Evolutionary conservation across 2,329 filamentous ascomycete species (phyloP).

Genomic region (Aspergillus sp.): DNA sequence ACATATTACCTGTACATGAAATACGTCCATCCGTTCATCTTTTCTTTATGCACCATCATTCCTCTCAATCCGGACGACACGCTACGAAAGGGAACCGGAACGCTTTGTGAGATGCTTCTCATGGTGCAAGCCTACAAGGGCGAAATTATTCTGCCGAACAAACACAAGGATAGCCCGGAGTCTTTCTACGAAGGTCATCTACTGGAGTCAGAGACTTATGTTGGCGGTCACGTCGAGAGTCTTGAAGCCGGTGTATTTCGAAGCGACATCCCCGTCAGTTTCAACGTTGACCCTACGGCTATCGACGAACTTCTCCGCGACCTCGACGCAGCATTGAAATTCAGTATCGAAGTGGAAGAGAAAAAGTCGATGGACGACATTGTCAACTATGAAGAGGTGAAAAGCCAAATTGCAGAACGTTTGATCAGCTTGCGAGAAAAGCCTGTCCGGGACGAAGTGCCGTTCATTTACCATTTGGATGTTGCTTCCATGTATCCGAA

Average conservation of each 20-base stretch:
- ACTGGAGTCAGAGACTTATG: slow-evolving; percentile 95
- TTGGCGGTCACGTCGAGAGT: slow-evolving; percentile 97
- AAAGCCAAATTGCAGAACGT: slow-evolving; percentile 72
- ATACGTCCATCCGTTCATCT: slow-evolving; percentile 99
- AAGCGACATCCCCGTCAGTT: slow-evolving; percentile 92
- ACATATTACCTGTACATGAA: slow-evolving; percentile 99
- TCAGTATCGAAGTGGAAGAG: slow-evolving; percentile 81
- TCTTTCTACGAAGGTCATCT: slow-evolving; percentile 96
- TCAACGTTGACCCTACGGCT: slow-evolving; percentile 82
- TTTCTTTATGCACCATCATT: slow-evolving; percentile 95
- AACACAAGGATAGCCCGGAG: slow-evolving; percentile 87
- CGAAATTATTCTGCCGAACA: slow-evolving; percentile 91
- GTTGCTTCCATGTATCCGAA: slow-evolving; percentile 99
- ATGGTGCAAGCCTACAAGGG: slow-evolving; percentile 98
- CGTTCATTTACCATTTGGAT: slow-evolving; percentile 95
- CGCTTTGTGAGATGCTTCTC: slow-evolving; percentile 97
- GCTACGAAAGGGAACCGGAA: slow-evolving; percentile 92
- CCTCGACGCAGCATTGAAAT: slow-evolving; percentile 83
- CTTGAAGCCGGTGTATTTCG: slow-evolving; percentile 97
- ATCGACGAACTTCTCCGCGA: slow-evolving; percentile 86
- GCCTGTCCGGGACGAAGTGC: slow-evolving; percentile 79
- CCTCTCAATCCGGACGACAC: slow-evolving; percentile 91
- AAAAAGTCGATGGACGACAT: slow-evolving; percentile 79
- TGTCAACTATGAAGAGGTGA: slow-evolving; percentile 80
- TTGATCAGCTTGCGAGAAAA: slow-evolving; percentile 73